Evolutionary conservation across 441 rosid species (phyloP), one percentile per base, ranked within the genome.

Genomic region (Breynia disticha): DNA sequence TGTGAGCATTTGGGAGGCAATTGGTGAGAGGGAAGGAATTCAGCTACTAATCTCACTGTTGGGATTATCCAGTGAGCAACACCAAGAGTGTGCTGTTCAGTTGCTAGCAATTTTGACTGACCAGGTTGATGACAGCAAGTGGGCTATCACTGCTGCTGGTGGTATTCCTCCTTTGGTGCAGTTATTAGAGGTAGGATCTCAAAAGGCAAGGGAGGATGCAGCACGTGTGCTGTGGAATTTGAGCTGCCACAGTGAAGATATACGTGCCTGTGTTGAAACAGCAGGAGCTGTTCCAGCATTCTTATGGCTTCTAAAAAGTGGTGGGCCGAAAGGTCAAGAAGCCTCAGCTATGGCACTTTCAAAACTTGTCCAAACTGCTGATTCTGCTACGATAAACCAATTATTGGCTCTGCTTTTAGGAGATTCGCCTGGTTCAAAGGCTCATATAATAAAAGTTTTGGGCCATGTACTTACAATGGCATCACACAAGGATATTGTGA

Each of bases 131-230:
- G 98, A 87, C 65, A 87, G 98, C 64, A 87, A 87, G 75, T 91
- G 96, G 96, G 93, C 98, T 42, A 78, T 91, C 56, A 91, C 93
- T 41, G 93, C 96, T 32, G 96, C 93, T 17, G 98, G 95, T 14
- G 96, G 98, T 55, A 90, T 90, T 76, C 98, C 98, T 72, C 98
- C 87, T 8, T 53, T 87, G 63, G 77, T 85, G 42, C 95, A 87
- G 64, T 67, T 90, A 62, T 57, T 90, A 61, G 93, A 85, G 79
- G 67, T 65, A 3, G 83, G 93, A 55, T 85, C 98, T 24, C 85
- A 87, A 52, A 83, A 77, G 71, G 89, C 95, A 44, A 80, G 75
- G 65, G 96, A 90, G 41, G 80, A 81, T 67, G 95, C 96, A n/a
- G 75, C 90, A 8, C 85, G 67, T 59, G 71, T 87, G 61, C 72